A percentile compares a stretch with the other conserved stretches of the same genome.
Evolutionary conservation across 148 eudicot species (phyloP).

Genomic region (Rhododendron molle): DNA sequence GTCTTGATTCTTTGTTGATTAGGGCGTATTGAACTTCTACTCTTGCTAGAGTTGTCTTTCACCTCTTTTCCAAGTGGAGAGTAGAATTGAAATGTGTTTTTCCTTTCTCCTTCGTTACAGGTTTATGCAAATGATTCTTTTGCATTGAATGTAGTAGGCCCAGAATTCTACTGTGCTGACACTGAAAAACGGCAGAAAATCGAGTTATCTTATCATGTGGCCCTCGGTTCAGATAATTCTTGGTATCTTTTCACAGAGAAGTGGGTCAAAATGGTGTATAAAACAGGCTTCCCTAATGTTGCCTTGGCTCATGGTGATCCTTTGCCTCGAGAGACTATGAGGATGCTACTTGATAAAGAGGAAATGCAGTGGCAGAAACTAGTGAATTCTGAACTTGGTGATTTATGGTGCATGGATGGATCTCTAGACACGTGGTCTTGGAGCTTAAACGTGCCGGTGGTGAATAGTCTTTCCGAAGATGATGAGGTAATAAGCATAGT

Average conservation of each 20-base stretch:
- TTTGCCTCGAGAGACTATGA: conserved; percentile 69
- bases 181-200: conserved; percentile 25
- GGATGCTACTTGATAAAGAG: conserved; percentile 63
- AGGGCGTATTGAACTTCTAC: not conserved
- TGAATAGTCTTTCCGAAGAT: conserved; percentile 86
- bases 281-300: conserved; percentile 80
- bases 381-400: conserved; percentile 73
- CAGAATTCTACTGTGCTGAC: conserved; percentile 27
- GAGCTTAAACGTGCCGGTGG: conserved; percentile 94
- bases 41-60: not conserved
- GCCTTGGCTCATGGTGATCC: conserved; percentile 67
- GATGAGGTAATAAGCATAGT: conserved; percentile 51
- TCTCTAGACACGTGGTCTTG: conserved; percentile 98
- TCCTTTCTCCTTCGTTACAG: conserved; percentile 33
- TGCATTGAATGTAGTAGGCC: conserved; percentile 25
- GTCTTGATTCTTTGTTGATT: not conserved
- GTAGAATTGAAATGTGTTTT: not conserved
- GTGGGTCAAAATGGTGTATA: conserved; percentile 84
- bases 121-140: conserved; percentile 46
- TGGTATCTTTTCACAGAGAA: conserved; percentile 99
- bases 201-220: conserved; percentile 77
- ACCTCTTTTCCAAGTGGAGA: not conserved
- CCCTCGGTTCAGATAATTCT: conserved; percentile 98
- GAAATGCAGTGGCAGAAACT: conserved; percentile 82
- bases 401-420: conserved; percentile 86